Evolutionary conservation across 345 rosid genomes (phyloP).

Genomic region (Cardamine occulta): DNA sequence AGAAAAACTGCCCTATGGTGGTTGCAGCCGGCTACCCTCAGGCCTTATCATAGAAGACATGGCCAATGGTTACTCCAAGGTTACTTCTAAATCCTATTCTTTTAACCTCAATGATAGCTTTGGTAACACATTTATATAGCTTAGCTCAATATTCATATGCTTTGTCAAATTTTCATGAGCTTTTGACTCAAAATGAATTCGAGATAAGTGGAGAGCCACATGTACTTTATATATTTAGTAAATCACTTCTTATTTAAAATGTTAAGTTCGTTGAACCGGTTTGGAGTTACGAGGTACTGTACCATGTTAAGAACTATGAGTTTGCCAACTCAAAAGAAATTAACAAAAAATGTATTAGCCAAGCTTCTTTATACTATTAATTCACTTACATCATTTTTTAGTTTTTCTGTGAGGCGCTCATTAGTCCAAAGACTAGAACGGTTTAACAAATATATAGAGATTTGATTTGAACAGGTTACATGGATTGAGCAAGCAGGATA

Average conservation of each 20-base stretch:
- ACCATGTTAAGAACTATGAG: too few relatives aligned
- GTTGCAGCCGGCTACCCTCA: conserved; percentile 67
- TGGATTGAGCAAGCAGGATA: conserved; percentile 70
- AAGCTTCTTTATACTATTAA: too few relatives aligned
- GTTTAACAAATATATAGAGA: background rate
- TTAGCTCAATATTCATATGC: background rate
- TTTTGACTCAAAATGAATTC: background rate
- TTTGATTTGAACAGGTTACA: conserved; percentile 51
- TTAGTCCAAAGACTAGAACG: background rate
- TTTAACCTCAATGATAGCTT: background rate
- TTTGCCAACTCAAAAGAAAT: too few relatives aligned
- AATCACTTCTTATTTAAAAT: too few relatives aligned
- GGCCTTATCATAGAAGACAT: conserved; percentile 68
- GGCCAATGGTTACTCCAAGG: conserved; percentile 61
- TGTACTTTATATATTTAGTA: too few relatives aligned
- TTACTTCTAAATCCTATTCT: conserved; percentile 28
- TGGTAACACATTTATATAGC: background rate
- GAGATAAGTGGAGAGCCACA: too few relatives aligned
- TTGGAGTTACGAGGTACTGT: too few relatives aligned
- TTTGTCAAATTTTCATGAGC: background rate
- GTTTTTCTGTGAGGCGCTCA: background rate
- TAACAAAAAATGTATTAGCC: too few relatives aligned
- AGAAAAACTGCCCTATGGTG: conserved; percentile 2
- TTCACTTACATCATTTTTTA: too few relatives aligned
- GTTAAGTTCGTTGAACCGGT: too few relatives aligned